Evolutionary conservation across 2,329 filamentous ascomycete genomes (phyloP), one percentile per base, ranked within the genome.

Genomic region (Botrytis tulipae): DNA sequence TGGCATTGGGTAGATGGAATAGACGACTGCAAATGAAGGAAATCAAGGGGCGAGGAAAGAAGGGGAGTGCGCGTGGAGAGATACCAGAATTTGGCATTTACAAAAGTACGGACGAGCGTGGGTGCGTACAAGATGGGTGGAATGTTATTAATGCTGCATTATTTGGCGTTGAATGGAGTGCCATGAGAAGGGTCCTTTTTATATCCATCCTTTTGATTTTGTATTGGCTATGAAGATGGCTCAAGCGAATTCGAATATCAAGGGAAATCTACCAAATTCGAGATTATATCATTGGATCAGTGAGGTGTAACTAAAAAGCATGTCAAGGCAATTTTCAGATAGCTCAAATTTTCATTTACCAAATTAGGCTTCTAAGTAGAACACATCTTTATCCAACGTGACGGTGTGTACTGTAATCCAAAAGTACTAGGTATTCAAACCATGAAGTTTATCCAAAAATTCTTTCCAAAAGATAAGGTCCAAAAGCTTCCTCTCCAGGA

Each of bases 401-500:
- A 22, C 61, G 54, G 66, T n/a, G 44, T 61, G 44, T 69, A 60
- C n/a, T 48, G 29, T 63, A 74, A 40, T 71, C 35, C 29, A 57
- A 67, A 68, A 60, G 12, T 29, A 60, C 18, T 25, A 42, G 48
- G 66, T 42, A 68, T 57, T 37, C 35, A 44, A 69, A 22, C 35
- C 18, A 57, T 42, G n/a, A 29, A 20, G 32, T 44, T 51, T 75
- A 79, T 25, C 78, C 78, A 73, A 80, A 80, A 5, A 95, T 80
- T 76, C 88, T 86, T 78, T 89, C 84, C 83, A 95, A 85, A 78
- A 94, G 81, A 75, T 90, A 85, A 51, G 85, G 85, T 51, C 90
- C 92, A 84, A 95, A 94, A 59, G 84, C 82, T 12, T 90, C 86
- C 77, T 88, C 86, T 3, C 91, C 93, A 0, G 93, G 93, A 76